Evolutionary conservation across 306 rosid species (phyloP).

Genomic region (Vigna trinervia): DNA sequence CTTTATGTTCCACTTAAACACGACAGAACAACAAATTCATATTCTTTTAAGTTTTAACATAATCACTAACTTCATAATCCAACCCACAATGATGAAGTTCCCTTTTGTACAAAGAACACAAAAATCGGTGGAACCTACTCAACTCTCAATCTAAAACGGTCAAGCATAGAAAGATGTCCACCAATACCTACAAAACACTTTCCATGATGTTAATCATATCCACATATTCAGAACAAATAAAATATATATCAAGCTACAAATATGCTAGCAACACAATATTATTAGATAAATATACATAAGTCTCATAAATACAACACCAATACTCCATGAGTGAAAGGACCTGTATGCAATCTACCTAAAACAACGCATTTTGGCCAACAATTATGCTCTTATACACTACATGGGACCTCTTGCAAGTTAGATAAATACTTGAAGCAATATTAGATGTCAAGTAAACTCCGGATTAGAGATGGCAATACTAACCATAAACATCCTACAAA

Average conservation of each 20-base stretch:
- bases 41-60: background rate
- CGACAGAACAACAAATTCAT: background rate
- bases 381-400: background rate
- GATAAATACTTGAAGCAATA: background rate
- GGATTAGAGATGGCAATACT: background rate
- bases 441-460: slow-evolving; percentile 11
- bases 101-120: background rate
- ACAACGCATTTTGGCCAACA: background rate
- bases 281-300: background rate
- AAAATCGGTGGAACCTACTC: background rate
- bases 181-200: background rate
- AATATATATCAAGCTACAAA: background rate
- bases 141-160: background rate
- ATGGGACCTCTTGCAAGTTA: background rate
- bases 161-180: background rate
- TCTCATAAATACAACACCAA: background rate
- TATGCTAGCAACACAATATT: background rate
- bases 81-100: background rate
- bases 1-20: slow-evolving; percentile 9
- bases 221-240: background rate
- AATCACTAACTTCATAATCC: background rate
- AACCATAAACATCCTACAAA: slow-evolving; percentile 11
- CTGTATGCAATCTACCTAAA: background rate
- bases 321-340: background rate
- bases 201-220: background rate